Base-by-base conservation (phyloP, 805 yeast genomes). In the Candida maesae region DNA sequence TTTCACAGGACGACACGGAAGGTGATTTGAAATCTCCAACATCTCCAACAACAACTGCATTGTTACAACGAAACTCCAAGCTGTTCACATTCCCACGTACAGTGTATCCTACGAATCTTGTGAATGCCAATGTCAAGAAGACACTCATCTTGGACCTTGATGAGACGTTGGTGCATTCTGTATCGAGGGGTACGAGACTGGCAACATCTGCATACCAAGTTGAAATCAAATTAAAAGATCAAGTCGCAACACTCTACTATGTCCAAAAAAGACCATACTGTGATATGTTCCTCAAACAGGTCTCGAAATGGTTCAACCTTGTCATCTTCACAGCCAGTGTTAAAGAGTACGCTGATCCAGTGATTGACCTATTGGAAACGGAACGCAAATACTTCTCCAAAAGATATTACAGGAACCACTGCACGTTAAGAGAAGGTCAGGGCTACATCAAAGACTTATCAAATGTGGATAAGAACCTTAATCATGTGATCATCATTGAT, bases 311-410 rank as follows among this genome's bases (percentile, higher is more conserved):
- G 97, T 93, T 77, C 64, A 84, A 88, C 51, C 67, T 93, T 32
- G 90, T 89, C 24, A 79, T 95, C 9, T 93, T 93, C 68, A 93
- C 99, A 0, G 99, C 99, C 2, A 84, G 95, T 29, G 90, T 93
- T 46, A 78, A 81, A 60, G 96, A 88, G 58, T 93, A 93, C 56
- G 98, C 99, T 0, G 99, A 93, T 56, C 98, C 99, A 0, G 95
- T 93, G 37, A 86, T 93, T 38, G 91, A 91, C 63, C 86, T 90
- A 80, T 68, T 91, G 16, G 98, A 91, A 60, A 71, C 74, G 53
- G 86, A 82, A 51, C 45, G 69, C 53, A 56, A 63, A 55, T 70
- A 60, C 65, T 79, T 78, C 65, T 55, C 67, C 34, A 73, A 72
- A 42, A 67, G 98, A 38, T 79, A 72, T 48, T 91, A 91, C 61